Conservation (phyloP, 306 rosid species). For the Inga leiocalycina region DNA sequence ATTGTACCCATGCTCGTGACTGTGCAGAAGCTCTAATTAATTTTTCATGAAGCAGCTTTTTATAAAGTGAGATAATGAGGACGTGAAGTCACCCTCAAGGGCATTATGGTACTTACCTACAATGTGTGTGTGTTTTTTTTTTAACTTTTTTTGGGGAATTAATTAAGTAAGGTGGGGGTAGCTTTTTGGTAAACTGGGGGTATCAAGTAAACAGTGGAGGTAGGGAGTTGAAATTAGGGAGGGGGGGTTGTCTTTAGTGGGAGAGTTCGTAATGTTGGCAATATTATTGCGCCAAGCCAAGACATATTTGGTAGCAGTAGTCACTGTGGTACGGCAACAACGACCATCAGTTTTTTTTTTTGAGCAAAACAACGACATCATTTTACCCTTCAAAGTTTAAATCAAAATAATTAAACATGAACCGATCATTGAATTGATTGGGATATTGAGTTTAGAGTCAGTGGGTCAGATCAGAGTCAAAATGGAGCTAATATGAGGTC, state of each 20-base stretch:
- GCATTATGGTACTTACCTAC: slow-evolving; percentile 56
- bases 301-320: neutral
- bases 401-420: no score
- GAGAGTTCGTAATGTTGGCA: slow-evolving; percentile 43
- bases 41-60: slow-evolving; percentile 80
- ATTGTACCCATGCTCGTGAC: slow-evolving; percentile 50
- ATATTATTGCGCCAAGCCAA: slow-evolving; percentile 32
- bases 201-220: slow-evolving; percentile 52
- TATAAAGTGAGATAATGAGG: slow-evolving; percentile 74
- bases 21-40: slow-evolving; percentile 42
- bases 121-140: slow-evolving; percentile 35
- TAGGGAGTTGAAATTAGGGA: slow-evolving; percentile 47
- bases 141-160: neutral
- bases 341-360: neutral
- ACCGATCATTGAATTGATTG: no score
- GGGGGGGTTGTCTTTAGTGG: slow-evolving; percentile 53
- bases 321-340: neutral
- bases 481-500: no score
- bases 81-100: slow-evolving; percentile 90
- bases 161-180: slow-evolving; percentile 51
- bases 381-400: slow-evolving; percentile 30
- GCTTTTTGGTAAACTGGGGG: slow-evolving; percentile 71
- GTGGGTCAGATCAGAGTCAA: no score
- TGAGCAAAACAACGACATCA: neutral
- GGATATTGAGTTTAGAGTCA: no score